Base-by-base conservation (phyloP, 768 basidiomycete species). In the Suillus hirtellus region DNA sequence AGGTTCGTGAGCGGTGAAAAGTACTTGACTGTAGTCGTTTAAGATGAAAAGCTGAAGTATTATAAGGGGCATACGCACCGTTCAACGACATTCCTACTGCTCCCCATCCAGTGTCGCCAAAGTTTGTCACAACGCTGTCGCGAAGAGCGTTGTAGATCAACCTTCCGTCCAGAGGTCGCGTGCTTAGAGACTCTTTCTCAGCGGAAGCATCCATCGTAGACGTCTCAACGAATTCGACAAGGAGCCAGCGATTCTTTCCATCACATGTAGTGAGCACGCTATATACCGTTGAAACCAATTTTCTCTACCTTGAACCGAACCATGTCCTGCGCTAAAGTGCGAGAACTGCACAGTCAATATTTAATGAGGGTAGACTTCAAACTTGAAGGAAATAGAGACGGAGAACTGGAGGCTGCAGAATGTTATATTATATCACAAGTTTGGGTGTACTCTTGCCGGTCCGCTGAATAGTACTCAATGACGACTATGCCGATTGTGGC, bases 51-150 rank as follows among this genome's bases (percentile, higher is more conserved):
- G 44, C 40, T 12, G 1, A 14, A 24, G 34, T 6, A 37, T 14
- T 21, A 60, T 35, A 24, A 61, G 60, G 34, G 42, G 59, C 19
- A 1, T 5, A 76, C 84, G 49, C 63, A 91, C 93, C 88, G 24
- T 81, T 86, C 63, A 96, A 76, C 4, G 89, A 89, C 42, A 84
- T 72, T 0, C 85, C 89, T 3, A 95, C 85, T 11, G 89, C 83
- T 31, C 93, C 93, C 93, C 93, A 95, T 5, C 93, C 94, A 0
- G 85, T 80, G 71, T 95, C 92, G 3, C 94, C 94, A 71, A 94
- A 95, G 19, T 53, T 53, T n/a, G 52, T 35, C 35, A 53, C 68
- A 14, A 93, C 77, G 67, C 86, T 89, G 69, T 89, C 86, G 69
- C 85, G 87, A 38, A 95, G 71, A 0, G 93, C 87, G 3, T 79